Conservation (phyloP, 331 rosid species). For the Rhamnella rubrinervis region DNA sequence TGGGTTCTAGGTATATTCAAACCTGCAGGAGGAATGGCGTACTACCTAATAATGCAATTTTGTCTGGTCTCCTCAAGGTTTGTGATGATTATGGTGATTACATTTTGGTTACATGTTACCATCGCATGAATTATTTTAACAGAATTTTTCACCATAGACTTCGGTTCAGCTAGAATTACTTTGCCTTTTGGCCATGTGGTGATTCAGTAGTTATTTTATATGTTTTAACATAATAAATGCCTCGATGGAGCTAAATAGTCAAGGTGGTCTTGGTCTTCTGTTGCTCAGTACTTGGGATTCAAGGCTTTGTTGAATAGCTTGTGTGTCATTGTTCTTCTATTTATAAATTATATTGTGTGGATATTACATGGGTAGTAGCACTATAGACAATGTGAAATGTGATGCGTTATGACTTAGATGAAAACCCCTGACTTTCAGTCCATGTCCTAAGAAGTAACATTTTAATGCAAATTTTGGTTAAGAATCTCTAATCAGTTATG, state of each 20-base stretch:
- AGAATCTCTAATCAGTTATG: not conserved
- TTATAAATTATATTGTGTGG: not conserved
- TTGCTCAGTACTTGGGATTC: no score
- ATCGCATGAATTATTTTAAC: no score
- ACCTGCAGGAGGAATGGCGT: slow-evolving; percentile 66
- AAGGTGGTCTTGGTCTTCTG: no score
- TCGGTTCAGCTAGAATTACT: not conserved
- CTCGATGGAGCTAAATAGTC: no score
- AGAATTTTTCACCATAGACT: not conserved
- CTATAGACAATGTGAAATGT: not conserved
- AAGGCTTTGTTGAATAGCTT: not conserved
- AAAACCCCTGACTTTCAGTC: not conserved
- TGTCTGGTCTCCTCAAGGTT: slow-evolving; percentile 63
- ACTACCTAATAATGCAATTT: slow-evolving; percentile 51
- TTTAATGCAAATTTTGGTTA: not conserved
- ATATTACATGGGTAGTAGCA: not conserved
- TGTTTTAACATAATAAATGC: no score
- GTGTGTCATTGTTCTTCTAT: not conserved
- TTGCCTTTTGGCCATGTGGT: no score
- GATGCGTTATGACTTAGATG: not conserved
- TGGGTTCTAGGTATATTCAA: slow-evolving; percentile 57
- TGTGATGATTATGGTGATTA: slow-evolving; percentile 27
- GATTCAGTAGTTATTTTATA: no score
- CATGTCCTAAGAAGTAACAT: not conserved
- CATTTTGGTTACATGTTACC: not conserved